Evolutionary conservation across 2,329 filamentous ascomycete species (phyloP), one percentile per base, ranked within the genome.

Genomic region (Metarhizium brunneum): DNA sequence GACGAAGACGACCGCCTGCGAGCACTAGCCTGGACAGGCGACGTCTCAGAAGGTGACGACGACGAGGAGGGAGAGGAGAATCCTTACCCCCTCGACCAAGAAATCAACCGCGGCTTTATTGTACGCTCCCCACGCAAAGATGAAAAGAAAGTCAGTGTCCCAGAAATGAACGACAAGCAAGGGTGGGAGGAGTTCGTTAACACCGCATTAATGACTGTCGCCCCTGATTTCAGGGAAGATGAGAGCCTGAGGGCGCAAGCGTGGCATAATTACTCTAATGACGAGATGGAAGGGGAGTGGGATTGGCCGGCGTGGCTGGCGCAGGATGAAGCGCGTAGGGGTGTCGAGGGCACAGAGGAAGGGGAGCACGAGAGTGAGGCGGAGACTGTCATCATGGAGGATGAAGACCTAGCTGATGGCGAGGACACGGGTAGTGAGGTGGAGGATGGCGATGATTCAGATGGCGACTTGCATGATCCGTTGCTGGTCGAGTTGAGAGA

Each of bases 1-100:
- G 70, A 71, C 54, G 63, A 68, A 29, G 68, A 71, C 49, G 67
- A 72, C 32, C 62, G 62, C 2, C 65, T 73, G 8, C 65, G 69
- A 5, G 65, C 66, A 30, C 63, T 70, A 61, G 69, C 66, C 32
- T 73, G 68, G 64, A 65, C 62, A 11, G 62, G 63, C 32, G 58
- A 62, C 8, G 57, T 60, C 45, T 63, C 64, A 18, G 62, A 62
- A 32, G 53, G 53, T 54, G 48, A 56, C 2, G 48, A 50, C n/a
- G 47, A 29, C 25, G 42, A 36, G 4, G 51, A 42, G 16, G 45
- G 49, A 38, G 40, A 50, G 29, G 52, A 49, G 5, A 35, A 49
- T 14, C n/a, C 20, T 11, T 63, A 65, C 47, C 50, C 57, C 20
- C 66, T 67, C 8, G 66, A 71, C 29, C 65, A 69, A 36, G 69